These are phyloP conservation scores for Barbarea vulgaris DNA, from an alignment of 345 rosid species.

Conservation along the genomic window DNA sequence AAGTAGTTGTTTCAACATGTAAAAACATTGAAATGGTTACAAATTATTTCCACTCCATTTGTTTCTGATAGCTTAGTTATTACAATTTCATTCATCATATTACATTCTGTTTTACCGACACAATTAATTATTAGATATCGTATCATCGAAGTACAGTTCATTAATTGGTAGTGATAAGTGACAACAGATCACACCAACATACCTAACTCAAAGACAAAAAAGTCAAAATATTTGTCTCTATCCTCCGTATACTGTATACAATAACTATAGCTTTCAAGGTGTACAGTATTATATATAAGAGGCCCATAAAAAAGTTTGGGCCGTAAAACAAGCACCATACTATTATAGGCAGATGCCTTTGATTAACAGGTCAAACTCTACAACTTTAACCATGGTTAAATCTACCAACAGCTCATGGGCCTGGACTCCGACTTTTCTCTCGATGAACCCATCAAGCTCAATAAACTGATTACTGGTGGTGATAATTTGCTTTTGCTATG, in stretches of 20 bases:
- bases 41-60: background rate
- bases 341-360: background rate
- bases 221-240: background rate
- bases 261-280: background rate
- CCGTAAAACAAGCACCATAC: background rate
- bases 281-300: background rate
- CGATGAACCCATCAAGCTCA: background rate
- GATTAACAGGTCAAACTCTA: background rate
- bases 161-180: constrained; percentile 16
- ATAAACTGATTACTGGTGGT: background rate
- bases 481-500: background rate
- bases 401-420: background rate
- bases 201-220: background rate
- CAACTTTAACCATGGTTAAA: background rate
- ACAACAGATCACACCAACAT: background rate
- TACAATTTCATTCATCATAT: background rate
- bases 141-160: constrained; percentile 9
- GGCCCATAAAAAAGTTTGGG: background rate
- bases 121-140: constrained; percentile 14
- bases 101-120: constrained; percentile 11
- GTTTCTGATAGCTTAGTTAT: background rate
- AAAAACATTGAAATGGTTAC: background rate
- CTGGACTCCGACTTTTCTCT: background rate
- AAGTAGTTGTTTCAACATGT: background rate
- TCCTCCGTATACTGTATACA: background rate